Base-by-base conservation (phyloP, 495 filamentous ascomycete genomes). In the Copromyces sp. region DNA sequence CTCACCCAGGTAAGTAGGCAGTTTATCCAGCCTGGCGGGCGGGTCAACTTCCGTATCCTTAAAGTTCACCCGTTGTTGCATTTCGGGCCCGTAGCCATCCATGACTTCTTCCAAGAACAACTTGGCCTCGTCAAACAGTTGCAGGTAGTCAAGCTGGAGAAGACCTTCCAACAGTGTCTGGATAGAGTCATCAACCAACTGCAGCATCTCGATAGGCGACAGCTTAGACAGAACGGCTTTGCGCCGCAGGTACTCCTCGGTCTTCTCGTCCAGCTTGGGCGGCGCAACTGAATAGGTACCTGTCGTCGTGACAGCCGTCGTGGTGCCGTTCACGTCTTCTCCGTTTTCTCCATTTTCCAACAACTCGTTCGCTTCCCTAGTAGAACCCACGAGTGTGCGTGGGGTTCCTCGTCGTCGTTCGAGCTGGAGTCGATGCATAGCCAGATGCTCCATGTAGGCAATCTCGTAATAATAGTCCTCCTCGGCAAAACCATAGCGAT, bases 111-210 rank as follows among this genome's bases (percentile, higher is more conserved):
- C 39, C 5, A 75, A 59, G 39, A 77, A 45, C 16, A 59, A 47
- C 12, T 70, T 17, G 3, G 75, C 70, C 16, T 76, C 69, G 32
- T 76, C 65, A 59, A 72, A 74, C 53, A 79, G 71, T 35, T 39
- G 7, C 24, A 79, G 74, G 24, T 74, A 78, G 68, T 79, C 71
- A 17, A 79, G 73, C 6, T 71, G 73, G 32, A 79, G 73, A n/a
- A 77, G 42, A 16, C 74, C 77, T 11, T 76, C 74, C 7, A 79
- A 9, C n/a, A 77, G 73, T 3, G 74, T 73, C n/a, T 72, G 73
- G 42, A 76, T 72, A 2, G 73, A 73, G 16, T 75, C 71, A 68
- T 76, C 77, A 9, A 79, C 45, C 24, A 76, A 61, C 65, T 76
- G 70, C 16, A 79, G 44, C 61, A 76, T 75, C 32, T 77, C 70